phyloP scores from a whole-genome alignment of 1,139 yeast species.

The Casaregolazyma lundiana region DNA sequence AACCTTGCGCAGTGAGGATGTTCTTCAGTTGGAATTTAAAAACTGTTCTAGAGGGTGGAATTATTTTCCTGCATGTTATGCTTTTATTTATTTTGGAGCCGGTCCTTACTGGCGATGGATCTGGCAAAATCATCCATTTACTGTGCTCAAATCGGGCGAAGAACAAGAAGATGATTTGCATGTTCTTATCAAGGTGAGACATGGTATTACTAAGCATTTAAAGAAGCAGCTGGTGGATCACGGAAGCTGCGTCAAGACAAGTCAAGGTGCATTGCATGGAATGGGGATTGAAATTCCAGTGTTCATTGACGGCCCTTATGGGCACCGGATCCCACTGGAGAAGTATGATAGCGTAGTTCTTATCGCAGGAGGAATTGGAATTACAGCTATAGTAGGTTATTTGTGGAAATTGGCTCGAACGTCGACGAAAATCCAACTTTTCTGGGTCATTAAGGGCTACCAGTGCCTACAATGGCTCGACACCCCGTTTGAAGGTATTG shows the following conservation, averaged over 20 bases:
- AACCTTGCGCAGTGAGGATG: conserved; percentile 40
- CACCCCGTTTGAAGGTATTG: not conserved
- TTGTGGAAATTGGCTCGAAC: conserved; percentile 17
- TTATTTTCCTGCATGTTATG: conserved; percentile 53
- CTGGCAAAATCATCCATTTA: conserved; percentile 66
- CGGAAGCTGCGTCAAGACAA: conserved; percentile 19
- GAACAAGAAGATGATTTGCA: conserved; percentile 11
- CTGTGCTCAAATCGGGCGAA: conserved; percentile 36
- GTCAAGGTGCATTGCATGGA: conserved; percentile 24
- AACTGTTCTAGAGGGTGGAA: conserved; percentile 31
- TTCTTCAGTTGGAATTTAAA: conserved; percentile 32
- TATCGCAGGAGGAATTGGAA: conserved; percentile 63
- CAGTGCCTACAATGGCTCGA: not conserved
- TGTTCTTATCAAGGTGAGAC: conserved; percentile 15
- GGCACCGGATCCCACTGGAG: conserved; percentile 44
- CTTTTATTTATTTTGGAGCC: conserved; percentile 49
- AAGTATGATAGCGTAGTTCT: conserved; percentile 46
- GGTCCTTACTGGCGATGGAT: conserved; percentile 30
- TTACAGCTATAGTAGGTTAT: conserved; percentile 42
- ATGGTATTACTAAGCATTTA: conserved; percentile 20
- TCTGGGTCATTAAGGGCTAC: not conserved
- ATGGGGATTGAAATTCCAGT: conserved; percentile 18
- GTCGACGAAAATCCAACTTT: conserved; percentile 17
- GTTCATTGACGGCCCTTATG: conserved; percentile 54
- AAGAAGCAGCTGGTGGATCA: conserved; percentile 13